Base-by-base conservation (phyloP, 1,139 yeast genomes). In the Pichia inconspicua region DNA sequence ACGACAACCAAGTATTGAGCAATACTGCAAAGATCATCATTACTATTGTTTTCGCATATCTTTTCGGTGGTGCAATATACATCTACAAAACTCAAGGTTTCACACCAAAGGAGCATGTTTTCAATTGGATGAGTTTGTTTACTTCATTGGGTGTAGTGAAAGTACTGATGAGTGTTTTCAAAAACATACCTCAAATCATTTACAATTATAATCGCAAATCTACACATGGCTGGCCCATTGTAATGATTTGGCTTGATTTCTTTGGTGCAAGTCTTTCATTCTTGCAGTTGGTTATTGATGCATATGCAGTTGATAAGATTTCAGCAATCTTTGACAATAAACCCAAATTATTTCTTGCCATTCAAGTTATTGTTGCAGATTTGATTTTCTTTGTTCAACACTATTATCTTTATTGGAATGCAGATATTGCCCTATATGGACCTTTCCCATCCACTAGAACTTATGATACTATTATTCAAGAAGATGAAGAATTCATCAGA, bases 141-240 rank as follows among this genome's bases (percentile, higher is more conserved):
- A 63, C 64, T 6, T 56, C 63, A 1, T 49, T 71, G 30, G 80
- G 78, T 0, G 54, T 70, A 14, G 53, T 73, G 37, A 76, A 80
- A 53, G 73, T 80, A 1, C 51, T 63, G 6, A 77, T 77, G 50
- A 74, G 77, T 52, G 67, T 76, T 47, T 60, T 70, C 43, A 77
- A 80, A 15, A 67, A 80, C 51, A 71, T 75, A 46, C 82, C 81
- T 0, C 82, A 77, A 55, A 60, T 75, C 30, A 65, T 70, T 52
- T 76, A 77, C 57, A 77, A 76, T 56, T 75, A 73, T 56, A 58
- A 64, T 48, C 59, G 82, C 43, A 74, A 77, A 55, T 76, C 81
- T 2, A 80, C 78, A 0, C 78, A 76, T 19, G 82, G 82, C 8
- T 64, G 67, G 65, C 70, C 67, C 10, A 58, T 64, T 17, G 42